Conservation (phyloP, 1,139 yeast species). For the Trichomonascaceae sp. region DNA sequence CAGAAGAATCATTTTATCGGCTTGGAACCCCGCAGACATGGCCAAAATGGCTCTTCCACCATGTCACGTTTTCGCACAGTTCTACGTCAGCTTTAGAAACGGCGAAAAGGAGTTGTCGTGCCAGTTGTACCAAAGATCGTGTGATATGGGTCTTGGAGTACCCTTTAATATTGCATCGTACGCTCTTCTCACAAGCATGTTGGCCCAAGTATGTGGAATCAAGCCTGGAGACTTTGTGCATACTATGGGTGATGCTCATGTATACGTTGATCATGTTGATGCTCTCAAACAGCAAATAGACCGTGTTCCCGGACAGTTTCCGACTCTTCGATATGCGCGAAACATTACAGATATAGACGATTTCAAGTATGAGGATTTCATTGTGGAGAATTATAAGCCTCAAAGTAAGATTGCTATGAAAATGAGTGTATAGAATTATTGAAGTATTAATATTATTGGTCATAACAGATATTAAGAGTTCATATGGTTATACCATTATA, state of each 20-base stretch:
- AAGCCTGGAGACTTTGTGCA: slow-evolving; percentile 94
- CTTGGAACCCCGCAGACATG: slow-evolving; percentile 98
- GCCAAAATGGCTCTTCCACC: slow-evolving; percentile 96
- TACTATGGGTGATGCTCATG: slow-evolving; percentile 95
- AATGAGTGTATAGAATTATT: slow-evolving; percentile 46
- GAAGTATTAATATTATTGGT: not conserved
- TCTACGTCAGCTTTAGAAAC: slow-evolving; percentile 77
- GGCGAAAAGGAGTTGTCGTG: slow-evolving; percentile 72
- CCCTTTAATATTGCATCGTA: slow-evolving; percentile 97
- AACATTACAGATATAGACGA: slow-evolving; percentile 73
- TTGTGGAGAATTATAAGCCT: slow-evolving; percentile 71
- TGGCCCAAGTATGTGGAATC: slow-evolving; percentile 89
- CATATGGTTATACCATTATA: not conserved
- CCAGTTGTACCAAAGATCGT: slow-evolving; percentile 89
- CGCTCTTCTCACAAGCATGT: slow-evolving; percentile 86
- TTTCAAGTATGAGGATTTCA: slow-evolving; percentile 81
- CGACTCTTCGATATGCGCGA: slow-evolving; percentile 64
- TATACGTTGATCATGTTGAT: slow-evolving; percentile 85
- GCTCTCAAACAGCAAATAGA: slow-evolving; percentile 74
- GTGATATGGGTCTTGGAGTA: slow-evolving; percentile 98
- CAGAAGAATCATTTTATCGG: slow-evolving; percentile 87
- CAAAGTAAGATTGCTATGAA: slow-evolving; percentile 83
- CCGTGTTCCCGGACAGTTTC: slow-evolving; percentile 74
- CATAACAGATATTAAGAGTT: not conserved
- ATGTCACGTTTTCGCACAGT: slow-evolving; percentile 94